Base-by-base conservation (phyloP, 1,284 basidiomycete species). In the Boletus subluridellus region DNA sequence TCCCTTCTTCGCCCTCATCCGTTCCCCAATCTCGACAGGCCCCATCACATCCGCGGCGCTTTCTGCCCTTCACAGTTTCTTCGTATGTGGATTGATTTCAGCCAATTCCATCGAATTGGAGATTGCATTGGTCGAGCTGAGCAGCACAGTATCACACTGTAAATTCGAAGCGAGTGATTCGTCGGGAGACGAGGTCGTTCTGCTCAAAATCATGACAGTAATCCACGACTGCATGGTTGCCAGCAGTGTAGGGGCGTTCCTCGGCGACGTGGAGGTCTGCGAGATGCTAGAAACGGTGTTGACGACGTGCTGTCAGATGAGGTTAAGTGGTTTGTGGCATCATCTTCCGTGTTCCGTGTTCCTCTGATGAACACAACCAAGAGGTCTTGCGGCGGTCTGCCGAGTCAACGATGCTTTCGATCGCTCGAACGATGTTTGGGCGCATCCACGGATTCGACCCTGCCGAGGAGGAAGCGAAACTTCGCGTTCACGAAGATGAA, bases 221-320 rank as follows among this genome's bases (percentile, higher is more conserved):
- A 95, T 99, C 61, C 86, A 92, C 62, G 88, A 93, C 69, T 87
- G 92, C 67, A 80, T 96, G 65, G 85, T 87, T 58, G 84, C 86
- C 52, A 75, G 66, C 34, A 77, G 73, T 52, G 82, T 89, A n/a
- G 89, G 87, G 0, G 69, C 73, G 26, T 78, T 82, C 12, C 80
- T 98, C 42, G 91, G 92, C 41, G 96, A 99, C 69, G 87, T 97
- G 60, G 92, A 95, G 72, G 90, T 99, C 24, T 99, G 97, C 73
- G 96, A 98, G 76, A 95, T 99, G 87, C 80, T 99, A 69, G 97
- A 99, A 77, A 98, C 96, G 6, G 95, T 97, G 1, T 77, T 99
- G 63, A 97, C 94, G 38, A 98, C 97, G 67, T 95, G 95, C 65
- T 98, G 96, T 74, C 94, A 98, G 72, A 97, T 96, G 81, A 82